phyloP scores from a whole-genome alignment of 352 stramenopile genomes.

The Pythium aphanidermatum region DNA sequence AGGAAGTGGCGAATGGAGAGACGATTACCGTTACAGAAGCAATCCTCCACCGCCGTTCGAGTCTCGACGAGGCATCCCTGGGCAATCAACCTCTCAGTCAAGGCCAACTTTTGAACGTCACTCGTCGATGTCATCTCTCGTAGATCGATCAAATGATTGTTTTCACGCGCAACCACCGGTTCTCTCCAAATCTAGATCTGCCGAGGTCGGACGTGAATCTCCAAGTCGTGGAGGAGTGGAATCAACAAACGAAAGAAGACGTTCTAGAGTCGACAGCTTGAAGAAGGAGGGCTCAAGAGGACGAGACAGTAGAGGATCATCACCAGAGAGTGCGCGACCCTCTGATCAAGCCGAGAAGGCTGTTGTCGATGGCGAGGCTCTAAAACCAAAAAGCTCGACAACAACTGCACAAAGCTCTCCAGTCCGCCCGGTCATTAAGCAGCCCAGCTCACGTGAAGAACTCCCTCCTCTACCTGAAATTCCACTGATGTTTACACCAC shows the following conservation, averaged over 20 bases:
- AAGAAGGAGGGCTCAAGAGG: slow-evolving; percentile 15
- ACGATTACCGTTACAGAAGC: too few relatives aligned
- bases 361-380: too few relatives aligned
- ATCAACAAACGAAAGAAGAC: slow-evolving; percentile 3
- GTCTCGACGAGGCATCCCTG: too few relatives aligned
- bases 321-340: slow-evolving; percentile 6
- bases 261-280: slow-evolving; percentile 18
- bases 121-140: slow-evolving; percentile 29
- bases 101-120: slow-evolving; percentile 40
- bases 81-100: slow-evolving; percentile 15
- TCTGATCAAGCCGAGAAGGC: too few relatives aligned
- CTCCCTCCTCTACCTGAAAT: slow-evolving; percentile 61
- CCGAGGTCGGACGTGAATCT: slow-evolving; percentile 10
- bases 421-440: background rate
- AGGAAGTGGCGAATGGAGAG: slow-evolving; percentile 20
- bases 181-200: slow-evolving; percentile 16
- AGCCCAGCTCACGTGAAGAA: slow-evolving; percentile 30
- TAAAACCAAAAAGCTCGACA: too few relatives aligned
- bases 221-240: slow-evolving; percentile 8
- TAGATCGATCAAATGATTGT: slow-evolving; percentile 12
- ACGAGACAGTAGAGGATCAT: slow-evolving; percentile 3
- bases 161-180: background rate
- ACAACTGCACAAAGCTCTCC: slow-evolving; percentile 3
- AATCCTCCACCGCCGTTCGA: too few relatives aligned
- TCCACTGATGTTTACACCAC: slow-evolving; percentile 18